A percentile compares a stretch with the other conserved stretches of the same genome.
These are phyloP conservation scores for Phytopythium helicoides DNA, from an alignment of 352 stramenopile genomes.

Conservation along the genomic window DNA sequence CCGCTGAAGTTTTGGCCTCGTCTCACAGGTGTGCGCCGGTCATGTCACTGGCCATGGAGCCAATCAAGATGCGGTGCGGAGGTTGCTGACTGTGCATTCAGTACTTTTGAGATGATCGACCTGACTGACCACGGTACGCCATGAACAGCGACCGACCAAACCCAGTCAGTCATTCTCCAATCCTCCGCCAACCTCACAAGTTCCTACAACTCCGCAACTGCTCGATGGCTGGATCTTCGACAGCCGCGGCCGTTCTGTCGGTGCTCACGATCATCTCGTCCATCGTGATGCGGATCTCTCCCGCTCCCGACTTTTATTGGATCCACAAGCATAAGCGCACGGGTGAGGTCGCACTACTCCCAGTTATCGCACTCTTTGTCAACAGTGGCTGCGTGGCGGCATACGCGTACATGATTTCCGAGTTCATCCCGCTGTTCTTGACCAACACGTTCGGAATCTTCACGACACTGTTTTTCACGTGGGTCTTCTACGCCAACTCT, in stretches of 20 bases:
- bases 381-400: slow-evolving; percentile 52
- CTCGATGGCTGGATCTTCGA: no score
- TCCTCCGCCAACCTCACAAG: background rate
- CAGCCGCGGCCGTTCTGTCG: slow-evolving; percentile 11
- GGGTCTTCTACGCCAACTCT: slow-evolving; percentile 28
- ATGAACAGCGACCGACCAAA: no score
- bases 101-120: no score
- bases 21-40: no score
- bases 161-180: background rate
- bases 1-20: no score
- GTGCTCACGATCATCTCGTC: slow-evolving; percentile 63
- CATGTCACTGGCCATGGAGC: no score
- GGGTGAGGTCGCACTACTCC: slow-evolving; percentile 43
- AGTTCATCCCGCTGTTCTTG: slow-evolving; percentile 26
- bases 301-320: slow-evolving; percentile 42
- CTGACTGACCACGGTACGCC: no score
- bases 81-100: no score
- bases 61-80: no score
- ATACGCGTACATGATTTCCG: slow-evolving; percentile 23
- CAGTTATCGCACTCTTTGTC: slow-evolving; percentile 59
- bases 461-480: slow-evolving; percentile 19
- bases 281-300: slow-evolving; percentile 62
- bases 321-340: slow-evolving; percentile 50
- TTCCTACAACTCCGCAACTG: background rate
- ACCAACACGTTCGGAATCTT: slow-evolving; percentile 23